phyloP scores from a whole-genome alignment of 2,329 filamentous ascomycete genomes.

The Hansfordia pulvinata region DNA sequence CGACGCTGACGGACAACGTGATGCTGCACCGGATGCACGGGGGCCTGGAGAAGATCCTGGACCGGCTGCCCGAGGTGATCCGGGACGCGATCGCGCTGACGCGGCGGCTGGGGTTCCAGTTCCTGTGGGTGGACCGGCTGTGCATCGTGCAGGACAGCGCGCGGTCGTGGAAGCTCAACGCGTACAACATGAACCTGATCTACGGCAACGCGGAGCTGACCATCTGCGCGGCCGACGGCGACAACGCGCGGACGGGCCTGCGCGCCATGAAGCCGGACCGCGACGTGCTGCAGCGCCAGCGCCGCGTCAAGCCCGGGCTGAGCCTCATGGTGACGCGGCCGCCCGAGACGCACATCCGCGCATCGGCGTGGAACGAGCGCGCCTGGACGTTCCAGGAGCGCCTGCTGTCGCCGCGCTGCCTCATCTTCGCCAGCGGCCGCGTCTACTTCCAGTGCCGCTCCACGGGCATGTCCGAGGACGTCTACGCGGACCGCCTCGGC shows the following conservation, averaged over 20 bases:
- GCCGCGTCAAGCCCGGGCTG: neutral
- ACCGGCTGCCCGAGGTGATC: neutral
- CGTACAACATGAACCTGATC: neutral
- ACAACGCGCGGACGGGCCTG: neutral
- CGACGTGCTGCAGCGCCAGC: too few species aligned
- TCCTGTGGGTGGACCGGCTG: neutral
- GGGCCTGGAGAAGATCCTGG: too few species aligned
- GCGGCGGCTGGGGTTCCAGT: neutral
- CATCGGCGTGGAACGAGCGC: conserved; percentile 3
- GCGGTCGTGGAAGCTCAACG: neutral
- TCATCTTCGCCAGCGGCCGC: conserved; percentile 6
- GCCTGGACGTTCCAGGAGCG: conserved; percentile 9
- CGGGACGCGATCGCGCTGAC: neutral
- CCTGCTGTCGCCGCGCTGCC: conserved; percentile 5
- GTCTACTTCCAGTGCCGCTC: conserved; percentile 8
- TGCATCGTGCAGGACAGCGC: conserved; percentile 1
- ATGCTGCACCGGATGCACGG: too few species aligned
- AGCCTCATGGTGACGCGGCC: neutral
- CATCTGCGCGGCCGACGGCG: neutral
- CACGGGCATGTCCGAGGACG: conserved; percentile 14
- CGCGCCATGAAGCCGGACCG: too few species aligned
- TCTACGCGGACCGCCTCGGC: conserved; percentile 11
- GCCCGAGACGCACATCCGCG: neutral
- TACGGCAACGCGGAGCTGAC: neutral
- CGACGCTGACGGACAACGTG: too few species aligned